A percentile compares a stretch with the other conserved stretches of the same genome.
Conservation (phyloP, 352 stramenopile genomes). For the Globisporangium carolinianum region DNA sequence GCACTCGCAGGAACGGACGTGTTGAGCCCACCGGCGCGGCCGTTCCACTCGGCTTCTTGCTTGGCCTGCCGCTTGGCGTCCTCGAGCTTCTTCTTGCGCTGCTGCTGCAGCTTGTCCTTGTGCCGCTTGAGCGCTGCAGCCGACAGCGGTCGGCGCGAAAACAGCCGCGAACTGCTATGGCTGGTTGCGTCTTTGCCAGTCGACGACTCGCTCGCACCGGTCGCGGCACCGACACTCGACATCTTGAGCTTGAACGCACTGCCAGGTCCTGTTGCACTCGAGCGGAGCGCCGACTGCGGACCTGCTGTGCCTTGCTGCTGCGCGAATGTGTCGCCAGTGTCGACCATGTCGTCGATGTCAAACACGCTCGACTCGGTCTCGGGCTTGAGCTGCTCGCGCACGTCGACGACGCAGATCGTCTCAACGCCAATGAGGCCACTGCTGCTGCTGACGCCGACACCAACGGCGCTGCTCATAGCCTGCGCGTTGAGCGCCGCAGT, state of each 20-base stretch:
- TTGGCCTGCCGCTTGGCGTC: constrained; percentile 41
- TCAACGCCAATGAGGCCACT: constrained; percentile 80
- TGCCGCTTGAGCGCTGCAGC: constrained; percentile 67
- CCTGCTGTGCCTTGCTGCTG: not conserved
- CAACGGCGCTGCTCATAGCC: constrained; percentile 29
- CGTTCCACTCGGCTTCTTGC: constrained; percentile 77
- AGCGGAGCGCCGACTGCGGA: constrained; percentile 1
- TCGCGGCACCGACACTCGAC: constrained; percentile 16
- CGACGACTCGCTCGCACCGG: constrained; percentile 8
- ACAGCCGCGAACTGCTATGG: constrained; percentile 45
- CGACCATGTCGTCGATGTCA: constrained; percentile 3
- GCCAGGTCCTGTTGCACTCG: constrained; percentile 18
- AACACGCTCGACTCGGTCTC: constrained; percentile 8
- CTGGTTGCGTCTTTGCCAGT: constrained; percentile 30
- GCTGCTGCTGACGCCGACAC: constrained; percentile 10
- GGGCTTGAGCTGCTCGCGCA: constrained; percentile 74
- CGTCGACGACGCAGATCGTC: constrained; percentile 93
- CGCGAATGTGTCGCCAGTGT: constrained; percentile 1
- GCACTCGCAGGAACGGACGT: constrained; percentile 8
- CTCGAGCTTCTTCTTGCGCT: constrained; percentile 62
- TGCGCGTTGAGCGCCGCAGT: constrained; percentile 39
- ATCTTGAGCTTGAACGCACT: constrained; percentile 64
- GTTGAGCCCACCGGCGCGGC: constrained; percentile 65
- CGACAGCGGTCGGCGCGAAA: constrained; percentile 51
- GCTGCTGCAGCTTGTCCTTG: constrained; percentile 49